These are phyloP conservation scores for Rhodofomes roseus DNA, from an alignment of 1,284 basidiomycete species.

Conservation along the genomic window DNA sequence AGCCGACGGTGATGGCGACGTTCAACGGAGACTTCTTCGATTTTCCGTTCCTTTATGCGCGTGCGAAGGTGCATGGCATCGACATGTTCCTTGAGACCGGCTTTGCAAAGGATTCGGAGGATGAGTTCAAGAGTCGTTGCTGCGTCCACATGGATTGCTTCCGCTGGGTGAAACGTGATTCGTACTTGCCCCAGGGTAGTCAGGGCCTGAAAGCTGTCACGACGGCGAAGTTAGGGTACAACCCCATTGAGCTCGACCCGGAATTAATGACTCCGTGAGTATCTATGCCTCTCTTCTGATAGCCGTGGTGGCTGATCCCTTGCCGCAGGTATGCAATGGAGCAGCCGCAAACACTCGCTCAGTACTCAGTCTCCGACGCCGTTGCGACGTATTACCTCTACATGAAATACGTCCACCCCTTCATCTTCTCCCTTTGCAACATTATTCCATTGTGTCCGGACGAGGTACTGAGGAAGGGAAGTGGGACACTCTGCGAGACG, in stretches of 20 bases:
- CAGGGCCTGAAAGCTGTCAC: conserved; percentile 99
- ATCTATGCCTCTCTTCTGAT: not conserved
- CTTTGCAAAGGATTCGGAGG: conserved; percentile 88
- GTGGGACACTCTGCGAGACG: conserved; percentile 96
- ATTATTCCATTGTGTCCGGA: conserved; percentile 98
- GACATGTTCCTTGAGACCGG: conserved; percentile 97
- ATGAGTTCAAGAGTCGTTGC: conserved; percentile 93
- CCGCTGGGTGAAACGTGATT: conserved; percentile 99
- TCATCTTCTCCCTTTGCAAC: conserved; percentile 99
- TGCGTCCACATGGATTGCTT: conserved; percentile 99
- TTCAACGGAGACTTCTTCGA: conserved; percentile 99
- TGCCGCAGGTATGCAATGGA: conserved; percentile 85
- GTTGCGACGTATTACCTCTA: conserved; percentile 99
- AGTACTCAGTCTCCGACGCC: conserved; percentile 99
- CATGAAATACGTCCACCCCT: conserved; percentile 99
- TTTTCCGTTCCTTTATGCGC: conserved; percentile 95
- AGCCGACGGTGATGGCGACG: conserved; percentile 96
- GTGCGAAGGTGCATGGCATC: conserved; percentile 86
- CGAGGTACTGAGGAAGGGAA: conserved; percentile 95
- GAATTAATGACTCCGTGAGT: conserved; percentile 97
- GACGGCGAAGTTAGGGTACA: conserved; percentile 94
- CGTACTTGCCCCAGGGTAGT: conserved; percentile 98
- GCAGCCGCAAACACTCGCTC: conserved; percentile 91
- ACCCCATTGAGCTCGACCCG: conserved; percentile 97
- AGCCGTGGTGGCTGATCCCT: not conserved